Conservation (phyloP, 371 early-diverging fungal species). For the Apophysomyces trapeziformis region DNA sequence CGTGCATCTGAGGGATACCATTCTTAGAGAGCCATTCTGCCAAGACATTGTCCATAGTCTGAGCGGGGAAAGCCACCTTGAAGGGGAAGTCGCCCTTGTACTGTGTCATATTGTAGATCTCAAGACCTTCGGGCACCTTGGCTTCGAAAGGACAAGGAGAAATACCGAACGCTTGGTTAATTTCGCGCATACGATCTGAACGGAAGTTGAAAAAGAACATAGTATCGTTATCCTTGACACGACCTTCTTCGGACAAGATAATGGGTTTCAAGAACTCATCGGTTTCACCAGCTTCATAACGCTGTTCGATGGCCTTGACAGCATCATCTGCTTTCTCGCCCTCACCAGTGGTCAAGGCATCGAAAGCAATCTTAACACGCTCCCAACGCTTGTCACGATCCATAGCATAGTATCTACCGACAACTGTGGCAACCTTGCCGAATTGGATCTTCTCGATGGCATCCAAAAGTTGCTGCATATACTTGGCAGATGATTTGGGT, state of each 20-base stretch:
- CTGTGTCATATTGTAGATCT: conserved; percentile 96
- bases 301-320: conserved; percentile 78
- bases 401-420: conserved; percentile 99
- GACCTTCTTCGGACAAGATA: conserved; percentile 78
- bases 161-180: conserved; percentile 88
- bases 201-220: conserved; percentile 96
- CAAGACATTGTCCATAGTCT: conserved; percentile 96
- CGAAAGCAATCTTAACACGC: conserved; percentile 92
- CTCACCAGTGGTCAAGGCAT: conserved; percentile 80
- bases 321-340: conserved; percentile 80
- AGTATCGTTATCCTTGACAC: conserved; percentile 80
- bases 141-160: conserved; percentile 87
- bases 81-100: conserved; percentile 96
- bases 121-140: conserved; percentile 77
- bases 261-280: conserved; percentile 99
- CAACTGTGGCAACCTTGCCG: conserved; percentile 91
- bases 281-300: conserved; percentile 86
- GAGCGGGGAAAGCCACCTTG: conserved; percentile 92
- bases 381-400: conserved; percentile 99
- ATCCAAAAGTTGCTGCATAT: conserved; percentile 75
- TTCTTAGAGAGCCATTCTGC: conserved; percentile 95
- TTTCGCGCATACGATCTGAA: conserved; percentile 99
- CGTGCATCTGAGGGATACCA: conserved; percentile 89
- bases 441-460: conserved; percentile 68
- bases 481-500: conserved; percentile 83